Conservation (phyloP, 768 basidiomycete species). For the Boletellus emodensis region DNA sequence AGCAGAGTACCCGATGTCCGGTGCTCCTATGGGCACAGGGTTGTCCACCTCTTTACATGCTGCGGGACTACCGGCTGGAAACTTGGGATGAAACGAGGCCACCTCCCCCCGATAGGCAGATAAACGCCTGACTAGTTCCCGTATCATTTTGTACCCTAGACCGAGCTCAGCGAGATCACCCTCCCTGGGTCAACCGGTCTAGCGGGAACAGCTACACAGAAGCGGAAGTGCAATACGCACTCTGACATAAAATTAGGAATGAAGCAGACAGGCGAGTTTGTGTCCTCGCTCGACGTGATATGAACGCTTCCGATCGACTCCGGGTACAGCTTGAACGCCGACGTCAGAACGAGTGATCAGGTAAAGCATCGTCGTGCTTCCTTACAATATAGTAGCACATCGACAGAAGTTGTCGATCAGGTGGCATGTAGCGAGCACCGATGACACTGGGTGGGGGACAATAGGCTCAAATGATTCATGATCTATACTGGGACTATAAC, state of each 20-base stretch:
- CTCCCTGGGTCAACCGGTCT: slow-evolving; percentile 1
- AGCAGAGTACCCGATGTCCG: slow-evolving; percentile 30
- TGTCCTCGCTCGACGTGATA: slow-evolving; percentile 39
- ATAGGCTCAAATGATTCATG: not conserved
- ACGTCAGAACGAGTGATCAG: too few relatives aligned
- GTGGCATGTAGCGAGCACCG: slow-evolving; percentile 13
- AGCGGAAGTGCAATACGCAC: slow-evolving; percentile 26
- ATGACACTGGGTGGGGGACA: slow-evolving; percentile 13
- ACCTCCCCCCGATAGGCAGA: slow-evolving; percentile 18
- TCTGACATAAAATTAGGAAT: slow-evolving; percentile 41
- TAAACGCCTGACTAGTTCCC: slow-evolving; percentile 56
- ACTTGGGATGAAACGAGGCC: slow-evolving; percentile 16
- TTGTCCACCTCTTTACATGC: slow-evolving; percentile 10
- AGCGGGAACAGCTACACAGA: not conserved
- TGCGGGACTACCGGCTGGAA: slow-evolving; percentile 27
- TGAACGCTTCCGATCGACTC: slow-evolving; percentile 44
- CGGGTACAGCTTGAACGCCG: slow-evolving; percentile 36
- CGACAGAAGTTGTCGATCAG: slow-evolving; percentile 26
- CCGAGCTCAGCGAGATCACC: slow-evolving; percentile 44
- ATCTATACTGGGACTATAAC: not conserved
- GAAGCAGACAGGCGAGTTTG: slow-evolving; percentile 40
- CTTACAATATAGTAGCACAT: slow-evolving; percentile 33
- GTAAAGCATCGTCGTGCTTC: too few relatives aligned
- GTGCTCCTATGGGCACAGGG: slow-evolving; percentile 23
- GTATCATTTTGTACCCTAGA: slow-evolving; percentile 50